These are phyloP conservation scores for Saccharomycopsis sp. DNA, from an alignment of 805 yeast genomes.

Conservation along the genomic window DNA sequence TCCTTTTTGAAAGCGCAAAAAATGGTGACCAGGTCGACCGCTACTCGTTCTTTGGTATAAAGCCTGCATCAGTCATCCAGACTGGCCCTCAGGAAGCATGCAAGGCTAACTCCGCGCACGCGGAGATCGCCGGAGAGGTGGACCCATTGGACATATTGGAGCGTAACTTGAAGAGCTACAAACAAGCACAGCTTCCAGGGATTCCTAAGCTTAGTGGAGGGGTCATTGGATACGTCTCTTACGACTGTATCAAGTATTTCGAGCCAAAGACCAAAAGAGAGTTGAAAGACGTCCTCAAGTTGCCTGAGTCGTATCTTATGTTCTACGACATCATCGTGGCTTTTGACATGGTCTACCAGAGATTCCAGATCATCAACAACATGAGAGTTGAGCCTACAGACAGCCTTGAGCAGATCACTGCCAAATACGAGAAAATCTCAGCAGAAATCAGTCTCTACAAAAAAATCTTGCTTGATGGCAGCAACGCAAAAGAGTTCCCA, in stretches of 20 bases:
- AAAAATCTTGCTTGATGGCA: slow-evolving; percentile 38
- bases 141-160: slow-evolving; percentile 81
- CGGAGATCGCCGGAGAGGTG: slow-evolving; percentile 37
- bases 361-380: slow-evolving; percentile 86
- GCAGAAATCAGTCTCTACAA: slow-evolving; percentile 53
- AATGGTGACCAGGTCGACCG: slow-evolving; percentile 87
- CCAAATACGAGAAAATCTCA: slow-evolving; percentile 42
- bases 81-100: neutral
- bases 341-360: slow-evolving; percentile 88
- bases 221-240: slow-evolving; percentile 91
- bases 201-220: slow-evolving; percentile 87
- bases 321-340: slow-evolving; percentile 85
- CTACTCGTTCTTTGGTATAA: slow-evolving; percentile 83
- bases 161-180: slow-evolving; percentile 55
- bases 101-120: slow-evolving; percentile 5
- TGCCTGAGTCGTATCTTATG: slow-evolving; percentile 93
- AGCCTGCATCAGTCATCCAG: slow-evolving; percentile 38
- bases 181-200: slow-evolving; percentile 75
- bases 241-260: slow-evolving; percentile 93
- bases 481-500: slow-evolving; percentile 51
- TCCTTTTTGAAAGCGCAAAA: slow-evolving; percentile 80
- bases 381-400: slow-evolving; percentile 40
- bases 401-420: slow-evolving; percentile 22
- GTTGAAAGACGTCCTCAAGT: slow-evolving; percentile 68
- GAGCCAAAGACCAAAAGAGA: slow-evolving; percentile 82